Evolutionary conservation across 345 rosid species (phyloP).

Genomic region (Gossypium turneri): DNA sequence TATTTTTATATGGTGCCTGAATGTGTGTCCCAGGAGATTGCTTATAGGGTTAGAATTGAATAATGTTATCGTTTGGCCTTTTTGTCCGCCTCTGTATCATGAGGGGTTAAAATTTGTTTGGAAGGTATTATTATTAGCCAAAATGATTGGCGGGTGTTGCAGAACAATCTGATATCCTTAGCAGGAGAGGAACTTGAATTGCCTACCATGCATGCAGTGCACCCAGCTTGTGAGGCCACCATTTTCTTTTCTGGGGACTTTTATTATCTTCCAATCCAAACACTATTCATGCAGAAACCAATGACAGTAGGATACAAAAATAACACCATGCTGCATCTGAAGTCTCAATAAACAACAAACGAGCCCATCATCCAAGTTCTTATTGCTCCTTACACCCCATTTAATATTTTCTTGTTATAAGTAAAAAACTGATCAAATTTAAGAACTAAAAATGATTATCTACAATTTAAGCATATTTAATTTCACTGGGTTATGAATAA

Average conservation of each 20-base stretch:
- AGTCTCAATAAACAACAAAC: not conserved
- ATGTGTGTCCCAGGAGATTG: not conserved
- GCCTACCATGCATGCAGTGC: not conserved
- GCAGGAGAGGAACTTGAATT: not conserved
- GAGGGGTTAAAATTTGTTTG: not conserved
- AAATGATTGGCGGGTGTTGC: conserved; percentile 7
- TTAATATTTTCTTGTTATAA: no score
- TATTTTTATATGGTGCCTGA: not conserved
- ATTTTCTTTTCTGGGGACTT: not conserved
- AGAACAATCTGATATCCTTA: not conserved
- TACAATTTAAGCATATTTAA: no score
- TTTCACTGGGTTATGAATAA: no score
- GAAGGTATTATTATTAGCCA: not conserved
- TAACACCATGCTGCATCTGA: not conserved
- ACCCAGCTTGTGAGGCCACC: conserved; percentile 8
- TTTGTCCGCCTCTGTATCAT: not conserved
- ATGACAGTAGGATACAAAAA: not conserved
- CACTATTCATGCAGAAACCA: not conserved
- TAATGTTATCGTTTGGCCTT: not conserved
- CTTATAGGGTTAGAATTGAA: not conserved
- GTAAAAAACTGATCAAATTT: no score
- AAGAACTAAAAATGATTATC: no score
- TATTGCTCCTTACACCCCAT: no score
- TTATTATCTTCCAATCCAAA: conserved; percentile 8
- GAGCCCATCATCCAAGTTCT: not conserved